phyloP scores from a whole-genome alignment of 2,329 filamentous ascomycete genomes.

The Chaetomiaceae sp. region DNA sequence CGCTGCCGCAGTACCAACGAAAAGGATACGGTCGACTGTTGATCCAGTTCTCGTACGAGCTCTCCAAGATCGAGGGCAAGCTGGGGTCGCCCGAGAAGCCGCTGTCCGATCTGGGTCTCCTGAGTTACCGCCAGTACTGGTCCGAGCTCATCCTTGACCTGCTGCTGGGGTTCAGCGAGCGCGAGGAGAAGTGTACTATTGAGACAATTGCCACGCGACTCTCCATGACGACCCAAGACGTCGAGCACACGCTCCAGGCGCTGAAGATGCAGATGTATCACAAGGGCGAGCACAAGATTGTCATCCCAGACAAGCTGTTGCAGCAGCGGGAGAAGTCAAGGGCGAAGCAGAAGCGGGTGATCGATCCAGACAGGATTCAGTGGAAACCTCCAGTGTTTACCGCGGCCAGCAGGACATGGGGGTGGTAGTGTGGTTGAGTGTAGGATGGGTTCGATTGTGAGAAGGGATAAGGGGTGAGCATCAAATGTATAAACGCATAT shows the following conservation, averaged over 20 bases:
- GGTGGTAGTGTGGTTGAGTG: conserved; percentile 59
- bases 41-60: conserved; percentile 96
- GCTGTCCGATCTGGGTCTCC: conserved; percentile 82
- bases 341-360: conserved; percentile 65
- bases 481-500: conserved; percentile 5
- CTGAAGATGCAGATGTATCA: conserved; percentile 94
- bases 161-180: conserved; percentile 66
- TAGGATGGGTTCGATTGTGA: not conserved
- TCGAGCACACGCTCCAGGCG: conserved; percentile 89
- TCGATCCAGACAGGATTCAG: conserved; percentile 73
- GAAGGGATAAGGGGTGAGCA: not conserved
- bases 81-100: conserved; percentile 96
- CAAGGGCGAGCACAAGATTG: conserved; percentile 94
- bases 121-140: conserved; percentile 97
- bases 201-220: conserved; percentile 74
- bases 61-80: conserved; percentile 92
- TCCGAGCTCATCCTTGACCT: conserved; percentile 89
- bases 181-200: conserved; percentile 71
- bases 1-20: conserved; percentile 90
- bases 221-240: conserved; percentile 96
- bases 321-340: conserved; percentile 75
- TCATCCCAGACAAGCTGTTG: conserved; percentile 79
- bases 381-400: conserved; percentile 98
- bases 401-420: conserved; percentile 87
- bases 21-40: conserved; percentile 89